Percentiles rank a stretch among this genome's conserved stretches.
These are phyloP conservation scores for Epichloe gansuensis DNA, from an alignment of 2,329 filamentous ascomycete genomes.

Conservation along the genomic window DNA sequence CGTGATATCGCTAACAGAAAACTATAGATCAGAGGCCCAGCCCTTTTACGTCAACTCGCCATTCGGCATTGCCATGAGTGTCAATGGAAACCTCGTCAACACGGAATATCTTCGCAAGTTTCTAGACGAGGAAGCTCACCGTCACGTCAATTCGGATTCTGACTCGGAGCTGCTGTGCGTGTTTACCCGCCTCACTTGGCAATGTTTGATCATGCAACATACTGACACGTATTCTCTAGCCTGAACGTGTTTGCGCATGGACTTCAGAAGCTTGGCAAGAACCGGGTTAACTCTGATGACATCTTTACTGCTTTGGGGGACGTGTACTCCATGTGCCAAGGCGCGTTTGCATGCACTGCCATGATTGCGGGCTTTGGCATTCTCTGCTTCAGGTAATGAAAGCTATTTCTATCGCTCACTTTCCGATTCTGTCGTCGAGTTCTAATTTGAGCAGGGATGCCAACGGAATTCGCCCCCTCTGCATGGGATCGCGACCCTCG, in stretches of 20 bases:
- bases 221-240: slow-evolving; percentile 13
- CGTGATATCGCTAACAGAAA: too few species aligned
- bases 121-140: slow-evolving; percentile 65
- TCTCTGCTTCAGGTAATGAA: slow-evolving; percentile 51
- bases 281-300: slow-evolving; percentile 65
- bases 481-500: slow-evolving; percentile 62
- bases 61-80: slow-evolving; percentile 67
- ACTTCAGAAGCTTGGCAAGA: slow-evolving; percentile 67
- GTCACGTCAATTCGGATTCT: slow-evolving; percentile 82
- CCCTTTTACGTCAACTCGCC: slow-evolving; percentile 81
- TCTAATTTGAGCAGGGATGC: slow-evolving; percentile 4
- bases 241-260: slow-evolving; percentile 80
- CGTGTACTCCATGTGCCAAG: slow-evolving; percentile 61
- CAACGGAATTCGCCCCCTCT: slow-evolving; percentile 64
- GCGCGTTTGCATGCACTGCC: slow-evolving; percentile 67
- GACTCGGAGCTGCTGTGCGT: slow-evolving; percentile 50
- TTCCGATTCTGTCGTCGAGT: too few species aligned
- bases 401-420: too few species aligned
- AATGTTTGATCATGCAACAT: neutral
- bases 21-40: slow-evolving; percentile 65
- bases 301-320: slow-evolving; percentile 58
- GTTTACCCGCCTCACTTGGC: too few species aligned
- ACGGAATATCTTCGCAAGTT: slow-evolving; percentile 54
- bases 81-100: slow-evolving; percentile 84
- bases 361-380: slow-evolving; percentile 75